Base-by-base conservation (phyloP, 495 filamentous ascomycete species). In the Friedmanniomyces endolithicus region DNA sequence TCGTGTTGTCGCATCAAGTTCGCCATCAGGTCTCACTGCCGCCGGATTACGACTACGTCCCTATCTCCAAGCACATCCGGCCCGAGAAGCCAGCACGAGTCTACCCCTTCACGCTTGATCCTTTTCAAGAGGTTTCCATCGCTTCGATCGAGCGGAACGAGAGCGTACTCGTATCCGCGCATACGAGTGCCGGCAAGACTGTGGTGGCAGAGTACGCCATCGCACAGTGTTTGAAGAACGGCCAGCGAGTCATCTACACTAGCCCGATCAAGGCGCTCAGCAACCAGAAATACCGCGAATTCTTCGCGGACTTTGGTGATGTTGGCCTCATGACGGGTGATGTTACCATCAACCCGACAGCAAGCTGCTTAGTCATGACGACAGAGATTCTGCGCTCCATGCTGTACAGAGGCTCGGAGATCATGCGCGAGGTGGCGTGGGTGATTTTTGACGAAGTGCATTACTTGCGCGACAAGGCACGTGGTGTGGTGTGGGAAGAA, bases 321-420 rank as follows among this genome's bases (percentile, higher is more conserved):
- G 92, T 95, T 53, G 92, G 92, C 34, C 74, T 98, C 56, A 98
- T 98, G 92, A 98, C 92, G 2, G 92, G 92, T 62, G 92, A 98
- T 78, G 94, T 94, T 54, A 98, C 92, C 25, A 98, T 97, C 71
- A 98, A 98, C 64, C 94, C 94, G 34, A 96, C 92, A 1, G 92
- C 92, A 40, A 95, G 88, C 37, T 97, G 92, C 70, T 78, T 98
- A 52, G 92, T 98, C 61, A 98, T 98, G 92, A 98, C 92, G 2
- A 98, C 92, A 8, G 92, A 98, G 77, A 98, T 98, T 86, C 71
- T 98, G 61, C 83, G 92, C 45, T 97, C 92, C 6, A 98, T 98
- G 92, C 70, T 98, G 67, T 98, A 98, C 66, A 81, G 90, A 64
- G 92, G 92, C 55, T 97, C 92, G 3, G 92, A 98, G 70, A 95